A percentile compares a stretch with the other conserved stretches of the same genome.
Evolutionary conservation across 2,329 filamentous ascomycete species (phyloP).

Genomic region (Beauveria bassiana): DNA sequence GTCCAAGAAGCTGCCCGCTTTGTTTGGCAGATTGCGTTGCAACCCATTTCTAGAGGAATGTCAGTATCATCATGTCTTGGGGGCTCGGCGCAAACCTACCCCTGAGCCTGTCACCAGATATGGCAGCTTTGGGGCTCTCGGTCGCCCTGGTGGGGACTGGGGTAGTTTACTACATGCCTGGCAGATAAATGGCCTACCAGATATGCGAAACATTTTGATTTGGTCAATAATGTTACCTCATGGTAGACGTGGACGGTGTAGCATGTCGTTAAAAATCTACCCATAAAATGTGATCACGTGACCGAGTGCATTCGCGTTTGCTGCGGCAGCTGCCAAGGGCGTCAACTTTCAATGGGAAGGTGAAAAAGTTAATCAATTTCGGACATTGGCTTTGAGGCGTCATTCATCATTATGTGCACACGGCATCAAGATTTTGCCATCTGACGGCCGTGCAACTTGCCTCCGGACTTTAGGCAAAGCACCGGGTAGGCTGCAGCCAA

Average conservation of each 20-base stretch:
- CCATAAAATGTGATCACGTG: slow-evolving; percentile 3
- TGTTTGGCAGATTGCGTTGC: neutral
- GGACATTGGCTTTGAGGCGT: too few relatives aligned
- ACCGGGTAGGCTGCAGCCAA: neutral
- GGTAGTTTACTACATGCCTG: neutral
- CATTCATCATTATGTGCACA: too few relatives aligned
- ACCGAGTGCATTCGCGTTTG: neutral
- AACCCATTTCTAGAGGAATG: neutral
- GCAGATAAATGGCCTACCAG: neutral
- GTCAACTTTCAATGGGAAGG: too few relatives aligned
- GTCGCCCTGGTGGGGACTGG: neutral
- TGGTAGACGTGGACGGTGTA: neutral
- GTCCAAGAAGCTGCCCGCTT: neutral
- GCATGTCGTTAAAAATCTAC: neutral
- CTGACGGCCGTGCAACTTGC: neutral
- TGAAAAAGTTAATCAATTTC: too few relatives aligned
- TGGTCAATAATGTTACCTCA: neutral
- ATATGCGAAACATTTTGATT: neutral
- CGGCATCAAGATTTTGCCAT: too few relatives aligned
- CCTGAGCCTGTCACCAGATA: neutral
- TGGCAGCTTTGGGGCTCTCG: neutral
- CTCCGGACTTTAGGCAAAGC: neutral
- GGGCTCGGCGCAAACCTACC: neutral
- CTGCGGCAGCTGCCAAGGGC: neutral
- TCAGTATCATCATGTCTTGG: neutral